These are phyloP conservation scores for Gymnopus androsaceus DNA, from an alignment of 1,284 basidiomycete species.

Conservation along the genomic window DNA sequence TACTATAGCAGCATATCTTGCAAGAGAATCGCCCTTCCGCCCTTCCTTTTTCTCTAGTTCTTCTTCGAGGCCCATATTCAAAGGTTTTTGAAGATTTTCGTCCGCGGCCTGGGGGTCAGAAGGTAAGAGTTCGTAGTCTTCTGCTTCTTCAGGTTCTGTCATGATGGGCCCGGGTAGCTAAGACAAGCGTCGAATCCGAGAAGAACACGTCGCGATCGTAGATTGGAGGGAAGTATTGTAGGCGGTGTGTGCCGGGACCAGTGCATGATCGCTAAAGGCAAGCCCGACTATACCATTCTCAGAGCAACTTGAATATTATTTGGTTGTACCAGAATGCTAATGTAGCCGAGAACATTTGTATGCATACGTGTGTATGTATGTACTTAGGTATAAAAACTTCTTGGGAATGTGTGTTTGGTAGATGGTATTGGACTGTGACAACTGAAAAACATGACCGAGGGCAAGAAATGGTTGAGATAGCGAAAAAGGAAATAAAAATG, in stretches of 20 bases:
- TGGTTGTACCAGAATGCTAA: neutral
- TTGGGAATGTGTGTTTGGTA: neutral
- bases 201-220: neutral
- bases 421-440: neutral
- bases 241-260: too few relatives aligned
- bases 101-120: constrained; percentile 21
- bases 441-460: constrained; percentile 12
- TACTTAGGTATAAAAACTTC: constrained; percentile 13
- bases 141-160: constrained; percentile 1
- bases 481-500: constrained; percentile 1
- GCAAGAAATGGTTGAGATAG: neutral
- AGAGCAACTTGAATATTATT: too few relatives aligned
- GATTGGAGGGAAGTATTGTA: too few relatives aligned
- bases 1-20: constrained; percentile 42
- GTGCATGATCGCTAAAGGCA: too few relatives aligned
- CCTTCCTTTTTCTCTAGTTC: constrained; percentile 38
- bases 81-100: constrained; percentile 3
- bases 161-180: too few relatives aligned
- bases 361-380: constrained; percentile 6
- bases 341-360: neutral
- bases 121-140: constrained; percentile 31
- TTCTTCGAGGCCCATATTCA: constrained; percentile 37
- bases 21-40: constrained; percentile 41
- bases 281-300: too few relatives aligned
- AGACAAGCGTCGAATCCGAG: too few relatives aligned